Evolutionary conservation across 2,329 filamentous ascomycete genomes (phyloP), one percentile per base, ranked within the genome.

Genomic region (Amauroascus verrucosus): DNA sequence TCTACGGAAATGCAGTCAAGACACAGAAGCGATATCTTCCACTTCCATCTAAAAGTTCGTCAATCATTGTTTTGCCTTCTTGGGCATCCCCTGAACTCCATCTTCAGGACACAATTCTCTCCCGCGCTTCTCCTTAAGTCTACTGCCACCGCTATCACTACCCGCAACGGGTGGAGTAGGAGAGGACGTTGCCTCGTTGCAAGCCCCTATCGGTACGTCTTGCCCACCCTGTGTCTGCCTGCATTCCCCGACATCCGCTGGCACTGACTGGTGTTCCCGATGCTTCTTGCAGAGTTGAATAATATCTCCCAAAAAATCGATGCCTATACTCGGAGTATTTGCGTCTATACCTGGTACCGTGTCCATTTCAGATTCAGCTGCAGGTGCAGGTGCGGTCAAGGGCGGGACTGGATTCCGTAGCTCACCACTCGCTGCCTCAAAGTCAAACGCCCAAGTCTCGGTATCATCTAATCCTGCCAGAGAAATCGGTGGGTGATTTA

Each of bases 351-450:
- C 11, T 22, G 32, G 14, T n/a, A 11, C 20, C 18, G 16, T 33
- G 14, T 48, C 45, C 16, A 14, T 16, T 9, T 4, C 9, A 20
- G 20, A 18, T 2, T 4, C 6, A 35, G 5, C 9, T 14, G 14
- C 2, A 26, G 32, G 8, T 6, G 30, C 33, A 2, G 22, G 2
- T 33, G 48, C 26, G 2, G 37, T 41, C n/a, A 35, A 8, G 1
- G 35, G 20, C 7, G 11, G 47, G 18, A 9, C 20, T 20, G 37
- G 22, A 24, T 43, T 50, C 3, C 37, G n/a, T 20, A 50, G 37
- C 6, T 26, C 48, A 20, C n/a, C 37, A 26, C 48, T 50, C 18
- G 48, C 48, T 6, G 37, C 48, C 3, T 50, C 48, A 13, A 50
- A 50, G 14, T 50, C 48, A 33, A 50, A 50, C 2, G 48, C 48